Conservation (phyloP, 768 basidiomycete species). For the Galerina sulciceps region DNA sequence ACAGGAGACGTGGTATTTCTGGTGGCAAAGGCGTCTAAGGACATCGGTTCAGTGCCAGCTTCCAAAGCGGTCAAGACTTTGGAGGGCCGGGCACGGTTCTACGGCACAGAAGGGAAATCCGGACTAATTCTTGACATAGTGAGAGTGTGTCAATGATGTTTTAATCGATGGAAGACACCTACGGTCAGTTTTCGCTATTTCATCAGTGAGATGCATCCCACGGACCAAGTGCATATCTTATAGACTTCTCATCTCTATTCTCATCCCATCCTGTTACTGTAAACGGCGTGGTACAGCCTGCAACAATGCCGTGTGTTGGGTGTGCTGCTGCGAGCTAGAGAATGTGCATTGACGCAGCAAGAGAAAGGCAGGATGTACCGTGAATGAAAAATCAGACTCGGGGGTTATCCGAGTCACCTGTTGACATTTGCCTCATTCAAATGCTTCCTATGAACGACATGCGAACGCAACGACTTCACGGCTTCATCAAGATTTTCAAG, state of each 20-base stretch:
- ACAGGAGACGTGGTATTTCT: neutral
- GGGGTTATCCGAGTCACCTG: neutral
- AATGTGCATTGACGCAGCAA: neutral
- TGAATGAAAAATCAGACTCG: conserved; percentile 1
- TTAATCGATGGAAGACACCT: conserved; percentile 9
- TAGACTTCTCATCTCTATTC: conserved; percentile 10
- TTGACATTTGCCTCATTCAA: neutral
- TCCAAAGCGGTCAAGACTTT: neutral
- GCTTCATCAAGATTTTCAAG: neutral
- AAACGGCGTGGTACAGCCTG: conserved; percentile 3
- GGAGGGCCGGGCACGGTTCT: neutral
- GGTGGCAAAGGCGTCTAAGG: neutral
- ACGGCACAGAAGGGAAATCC: conserved; percentile 1
- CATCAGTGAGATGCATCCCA: neutral
- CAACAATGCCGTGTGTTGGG: conserved; percentile 9
- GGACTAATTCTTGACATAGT: neutral
- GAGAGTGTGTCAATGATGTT: conserved; percentile 14
- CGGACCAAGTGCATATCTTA: conserved; percentile 6
- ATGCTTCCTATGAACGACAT: neutral
- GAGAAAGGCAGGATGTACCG: conserved; percentile 1
- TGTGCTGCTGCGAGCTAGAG: conserved; percentile 7
- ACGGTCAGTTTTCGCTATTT: neutral
- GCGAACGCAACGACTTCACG: conserved; percentile 3
- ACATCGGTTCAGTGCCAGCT: neutral
- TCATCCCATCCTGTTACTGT: conserved; percentile 1